A percentile compares a stretch with the other conserved stretches of the same genome.
Evolutionary conservation across 1,284 basidiomycete genomes (phyloP).

Genomic region (Cryptococcus sp.): DNA sequence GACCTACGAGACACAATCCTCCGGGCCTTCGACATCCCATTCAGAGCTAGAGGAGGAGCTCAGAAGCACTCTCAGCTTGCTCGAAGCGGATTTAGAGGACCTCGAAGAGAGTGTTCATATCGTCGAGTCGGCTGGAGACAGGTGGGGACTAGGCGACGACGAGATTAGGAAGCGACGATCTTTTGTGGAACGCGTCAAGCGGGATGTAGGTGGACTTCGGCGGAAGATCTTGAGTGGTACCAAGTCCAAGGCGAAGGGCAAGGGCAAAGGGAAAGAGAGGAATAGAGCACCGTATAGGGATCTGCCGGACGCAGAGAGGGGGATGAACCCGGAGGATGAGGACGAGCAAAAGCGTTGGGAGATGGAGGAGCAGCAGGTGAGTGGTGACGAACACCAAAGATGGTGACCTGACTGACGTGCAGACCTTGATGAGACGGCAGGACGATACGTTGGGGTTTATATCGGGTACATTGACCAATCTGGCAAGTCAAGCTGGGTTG

Average conservation of each 20-base stretch:
- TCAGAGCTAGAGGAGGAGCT: conserved; percentile 52
- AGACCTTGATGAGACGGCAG: conserved; percentile 80
- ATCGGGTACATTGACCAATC: conserved; percentile 68
- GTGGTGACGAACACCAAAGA: not conserved
- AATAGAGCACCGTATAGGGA: conserved; percentile 22
- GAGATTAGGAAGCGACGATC: conserved; percentile 66
- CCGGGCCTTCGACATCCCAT: conserved; percentile 7
- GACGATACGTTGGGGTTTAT: conserved; percentile 79
- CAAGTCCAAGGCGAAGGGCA: conserved; percentile 6
- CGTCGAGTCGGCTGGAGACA: conserved; percentile 70
- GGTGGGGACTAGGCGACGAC: conserved; percentile 68
- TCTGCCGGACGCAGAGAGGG: conserved; percentile 19
- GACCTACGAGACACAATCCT: conserved; percentile 17
- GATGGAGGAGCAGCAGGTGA: conserved; percentile 71
- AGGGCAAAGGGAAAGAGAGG: conserved; percentile 10
- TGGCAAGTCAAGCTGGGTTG: conserved; percentile 79
- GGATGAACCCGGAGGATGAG: conserved; percentile 52
- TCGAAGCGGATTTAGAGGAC: conserved; percentile 80
- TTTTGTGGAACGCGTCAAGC: conserved; percentile 67
- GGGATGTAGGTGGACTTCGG: conserved; percentile 54
- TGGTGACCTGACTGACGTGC: not conserved
- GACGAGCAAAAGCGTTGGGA: conserved; percentile 59
- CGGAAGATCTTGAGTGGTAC: conserved; percentile 1
- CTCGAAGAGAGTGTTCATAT: conserved; percentile 83
- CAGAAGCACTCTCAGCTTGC: conserved; percentile 62